Percentiles rank a stretch among this genome's conserved stretches.
phyloP scores from a whole-genome alignment of 1,284 basidiomycete species.

The Tremellales sp. region DNA sequence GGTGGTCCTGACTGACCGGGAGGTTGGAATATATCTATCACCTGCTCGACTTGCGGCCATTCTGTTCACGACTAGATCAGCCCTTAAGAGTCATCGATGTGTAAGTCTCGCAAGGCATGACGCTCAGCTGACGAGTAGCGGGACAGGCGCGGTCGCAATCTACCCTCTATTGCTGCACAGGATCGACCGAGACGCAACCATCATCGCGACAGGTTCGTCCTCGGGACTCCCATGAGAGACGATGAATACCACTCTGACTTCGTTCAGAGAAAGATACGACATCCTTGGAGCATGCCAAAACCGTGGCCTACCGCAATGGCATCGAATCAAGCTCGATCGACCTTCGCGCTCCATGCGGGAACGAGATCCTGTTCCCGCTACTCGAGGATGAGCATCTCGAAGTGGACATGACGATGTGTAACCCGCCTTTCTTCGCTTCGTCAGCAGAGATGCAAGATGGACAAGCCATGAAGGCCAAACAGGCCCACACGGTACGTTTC shows the following conservation, averaged over 20 bases:
- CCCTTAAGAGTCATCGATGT: constrained; percentile 51
- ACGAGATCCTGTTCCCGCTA: constrained; percentile 55
- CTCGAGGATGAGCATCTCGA: constrained; percentile 1
- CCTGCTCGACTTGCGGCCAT: constrained; percentile 60
- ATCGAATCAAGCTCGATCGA: constrained; percentile 52
- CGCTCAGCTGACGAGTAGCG: constrained; percentile 59
- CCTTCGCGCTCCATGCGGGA: constrained; percentile 44
- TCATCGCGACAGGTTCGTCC: constrained; percentile 65
- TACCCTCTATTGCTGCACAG: constrained; percentile 75
- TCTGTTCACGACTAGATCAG: not conserved
- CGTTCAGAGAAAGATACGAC: constrained; percentile 62
- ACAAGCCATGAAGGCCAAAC: constrained; percentile 59
- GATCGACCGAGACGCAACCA: constrained; percentile 56
- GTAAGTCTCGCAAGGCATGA: constrained; percentile 43
- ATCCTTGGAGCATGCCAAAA: constrained; percentile 57
- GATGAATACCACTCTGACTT: not conserved
- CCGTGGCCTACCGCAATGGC: constrained; percentile 58
- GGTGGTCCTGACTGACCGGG: not conserved
- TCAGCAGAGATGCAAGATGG: constrained; percentile 62
- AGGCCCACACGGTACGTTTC: constrained; percentile 61
- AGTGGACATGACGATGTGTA: constrained; percentile 73
- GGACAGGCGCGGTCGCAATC: constrained; percentile 85
- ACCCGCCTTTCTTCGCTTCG: constrained; percentile 86
- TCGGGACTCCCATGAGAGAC: not conserved
- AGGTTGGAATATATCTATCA: constrained; percentile 74